These are phyloP conservation scores for Trichoderma parareesei DNA, from an alignment of 495 filamentous ascomycete species.

Conservation along the genomic window DNA sequence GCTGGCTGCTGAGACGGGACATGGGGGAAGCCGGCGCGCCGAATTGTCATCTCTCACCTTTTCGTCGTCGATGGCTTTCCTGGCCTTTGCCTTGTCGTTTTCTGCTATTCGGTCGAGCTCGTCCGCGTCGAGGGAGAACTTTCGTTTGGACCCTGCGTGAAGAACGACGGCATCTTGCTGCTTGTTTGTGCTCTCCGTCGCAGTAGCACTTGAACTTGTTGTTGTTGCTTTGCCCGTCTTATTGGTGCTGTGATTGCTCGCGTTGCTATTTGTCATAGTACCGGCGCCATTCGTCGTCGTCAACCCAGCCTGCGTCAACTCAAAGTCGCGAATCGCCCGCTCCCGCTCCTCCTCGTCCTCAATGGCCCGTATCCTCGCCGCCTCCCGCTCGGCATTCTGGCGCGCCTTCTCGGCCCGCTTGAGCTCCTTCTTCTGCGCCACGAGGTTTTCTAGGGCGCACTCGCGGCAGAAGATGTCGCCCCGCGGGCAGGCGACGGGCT, in stretches of 20 bases:
- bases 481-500: slow-evolving; percentile 64
- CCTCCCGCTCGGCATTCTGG: slow-evolving; percentile 49
- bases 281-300: slow-evolving; percentile 22
- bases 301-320: slow-evolving; percentile 61
- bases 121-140: slow-evolving; percentile 77
- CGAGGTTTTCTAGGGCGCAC: slow-evolving; percentile 83
- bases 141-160: slow-evolving; percentile 53
- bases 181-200: slow-evolving; percentile 21
- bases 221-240: slow-evolving; percentile 15
- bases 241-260: slow-evolving; percentile 24
- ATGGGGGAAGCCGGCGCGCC: too few species aligned
- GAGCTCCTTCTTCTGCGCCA: slow-evolving; percentile 88
- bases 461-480: slow-evolving; percentile 97
- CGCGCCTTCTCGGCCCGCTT: slow-evolving; percentile 65
- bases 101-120: slow-evolving; percentile 63
- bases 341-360: slow-evolving; percentile 52
- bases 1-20: not conserved
- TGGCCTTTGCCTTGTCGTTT: slow-evolving; percentile 62
- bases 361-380: slow-evolving; percentile 42
- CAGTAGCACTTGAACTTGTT: slow-evolving; percentile 9
- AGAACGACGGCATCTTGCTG: slow-evolving; percentile 25
- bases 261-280: slow-evolving; percentile 28
- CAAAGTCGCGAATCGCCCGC: slow-evolving; percentile 53
- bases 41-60: slow-evolving; percentile 44
- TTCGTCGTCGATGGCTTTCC: slow-evolving; percentile 61